Evolutionary conservation across 768 basidiomycete species (phyloP).

Genomic region (Phlebiopsis gigantea): DNA sequence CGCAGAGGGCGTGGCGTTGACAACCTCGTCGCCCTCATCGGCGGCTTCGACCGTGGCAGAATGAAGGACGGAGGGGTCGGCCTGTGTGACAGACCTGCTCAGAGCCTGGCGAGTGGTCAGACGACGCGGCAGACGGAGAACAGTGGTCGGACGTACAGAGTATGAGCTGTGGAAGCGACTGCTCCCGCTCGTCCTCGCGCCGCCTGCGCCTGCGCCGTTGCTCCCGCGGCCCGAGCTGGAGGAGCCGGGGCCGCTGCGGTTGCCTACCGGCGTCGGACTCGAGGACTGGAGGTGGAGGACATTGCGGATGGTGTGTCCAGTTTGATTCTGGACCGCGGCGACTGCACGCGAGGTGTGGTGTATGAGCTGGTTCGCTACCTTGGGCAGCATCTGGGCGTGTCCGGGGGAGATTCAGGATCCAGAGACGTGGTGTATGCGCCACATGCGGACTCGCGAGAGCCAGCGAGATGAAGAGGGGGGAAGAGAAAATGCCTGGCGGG

Average conservation of each 20-base stretch:
- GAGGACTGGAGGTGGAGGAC: constrained; percentile 65
- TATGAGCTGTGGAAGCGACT: constrained; percentile 67
- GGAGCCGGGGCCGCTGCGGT: constrained; percentile 42
- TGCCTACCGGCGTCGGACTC: constrained; percentile 26
- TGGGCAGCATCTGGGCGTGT: constrained; percentile 59
- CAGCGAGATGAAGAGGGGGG: neutral
- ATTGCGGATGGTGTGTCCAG: constrained; percentile 63
- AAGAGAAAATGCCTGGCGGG: neutral
- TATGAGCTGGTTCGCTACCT: constrained; percentile 74
- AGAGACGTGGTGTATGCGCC: neutral
- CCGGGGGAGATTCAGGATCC: neutral
- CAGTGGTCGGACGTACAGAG: constrained; percentile 40
- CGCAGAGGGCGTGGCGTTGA: constrained; percentile 20
- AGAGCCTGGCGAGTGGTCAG: constrained; percentile 41
- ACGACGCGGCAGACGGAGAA: neutral
- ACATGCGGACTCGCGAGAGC: constrained; percentile 1
- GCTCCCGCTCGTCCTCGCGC: constrained; percentile 67
- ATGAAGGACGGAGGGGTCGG: constrained; percentile 52
- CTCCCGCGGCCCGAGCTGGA: constrained; percentile 44
- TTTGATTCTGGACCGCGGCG: constrained; percentile 69
- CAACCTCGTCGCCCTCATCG: constrained; percentile 57
- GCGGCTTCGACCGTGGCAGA: constrained; percentile 31
- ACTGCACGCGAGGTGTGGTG: constrained; percentile 74
- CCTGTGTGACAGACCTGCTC: constrained; percentile 69
- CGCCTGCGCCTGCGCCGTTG: constrained; percentile 61